Evolutionary conservation across 106 monocot species (phyloP), one percentile per base, ranked within the genome.

Genomic region (Triglochin maritima): DNA sequence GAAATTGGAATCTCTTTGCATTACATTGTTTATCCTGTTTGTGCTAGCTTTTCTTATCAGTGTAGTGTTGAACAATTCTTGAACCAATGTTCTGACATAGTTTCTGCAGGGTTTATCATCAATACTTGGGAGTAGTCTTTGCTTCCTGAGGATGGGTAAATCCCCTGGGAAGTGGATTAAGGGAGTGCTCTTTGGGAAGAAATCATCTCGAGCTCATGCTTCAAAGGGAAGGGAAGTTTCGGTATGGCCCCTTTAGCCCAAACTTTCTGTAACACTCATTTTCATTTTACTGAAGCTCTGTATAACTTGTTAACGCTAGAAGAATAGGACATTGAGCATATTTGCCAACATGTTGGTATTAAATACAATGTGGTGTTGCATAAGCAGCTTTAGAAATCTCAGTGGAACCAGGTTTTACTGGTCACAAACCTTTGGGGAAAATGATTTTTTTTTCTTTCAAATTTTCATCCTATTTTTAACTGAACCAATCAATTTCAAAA

Each of bases 141-240:
- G 6, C 7, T 15, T 59, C 53, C 17, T 51, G 50, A 67, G 7
- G 60, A 96, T 96, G 96, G 96, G 91, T 64, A 96, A 96, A 68
- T 96, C 96, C 17, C 96, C 96, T 15, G 90, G 69, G 6, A 96
- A 88, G 64, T 96, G 91, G 96, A 82, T 96, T 42, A 88, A 86
- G 17, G 68, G 78, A 3, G 49, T 95, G 60, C 76, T 94, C 9
- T 94, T 84, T 48, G 72, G 86, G 16, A 96, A 96, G 86, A 96
- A 91, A 70, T 65, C 88, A 12, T 56, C 60, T 6, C 70, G 74
- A 81, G 83, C 89, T 16, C 68, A 74, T 48, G 50, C 53, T 4
- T 57, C 70, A 6, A 84, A 76, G 76, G 47, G 58, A 69, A 67
- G 41, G 62, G 62, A 52, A 47, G 44, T 50, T 64, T 57, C 60